These are phyloP conservation scores for Curvularia spicifera DNA, from an alignment of 2,329 filamentous ascomycete species.

Conservation along the genomic window DNA sequence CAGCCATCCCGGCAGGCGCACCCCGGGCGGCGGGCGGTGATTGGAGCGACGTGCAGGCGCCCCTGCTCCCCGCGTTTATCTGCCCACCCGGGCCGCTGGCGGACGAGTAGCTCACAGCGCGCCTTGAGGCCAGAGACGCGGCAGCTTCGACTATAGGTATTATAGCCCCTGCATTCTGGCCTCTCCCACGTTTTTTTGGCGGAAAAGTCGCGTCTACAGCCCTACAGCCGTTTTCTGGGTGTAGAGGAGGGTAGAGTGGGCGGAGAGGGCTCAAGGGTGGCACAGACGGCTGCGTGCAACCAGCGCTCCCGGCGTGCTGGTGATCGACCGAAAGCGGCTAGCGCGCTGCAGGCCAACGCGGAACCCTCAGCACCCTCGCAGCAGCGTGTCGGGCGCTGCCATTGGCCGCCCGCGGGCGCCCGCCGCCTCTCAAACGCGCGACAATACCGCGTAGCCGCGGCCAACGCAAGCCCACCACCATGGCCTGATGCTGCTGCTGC, in stretches of 20 bases:
- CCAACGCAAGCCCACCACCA: background rate
- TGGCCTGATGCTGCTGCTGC: background rate
- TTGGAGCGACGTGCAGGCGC: conserved; percentile 23
- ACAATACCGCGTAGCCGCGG: conserved; percentile 24
- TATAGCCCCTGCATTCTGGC: conserved; percentile 35
- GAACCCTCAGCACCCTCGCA: conserved; percentile 33
- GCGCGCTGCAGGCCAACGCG: conserved; percentile 29
- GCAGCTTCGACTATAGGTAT: conserved; percentile 35
- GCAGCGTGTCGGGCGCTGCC: background rate
- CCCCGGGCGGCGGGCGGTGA: conserved; percentile 18
- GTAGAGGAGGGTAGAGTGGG: conserved; percentile 33
- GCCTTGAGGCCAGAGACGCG: conserved; percentile 32
- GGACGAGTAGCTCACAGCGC: conserved; percentile 29
- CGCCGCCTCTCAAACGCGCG: conserved; percentile 29
- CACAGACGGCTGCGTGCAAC: conserved; percentile 18
- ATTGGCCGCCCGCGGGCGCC: conserved; percentile 3
- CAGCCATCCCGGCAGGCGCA: conserved; percentile 11
- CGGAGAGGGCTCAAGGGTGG: conserved; percentile 26
- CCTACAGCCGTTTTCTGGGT: conserved; percentile 32
- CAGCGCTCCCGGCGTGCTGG: conserved; percentile 32
- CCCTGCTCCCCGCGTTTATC: conserved; percentile 33
- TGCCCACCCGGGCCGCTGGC: conserved; percentile 24
- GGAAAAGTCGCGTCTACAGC: conserved; percentile 42
- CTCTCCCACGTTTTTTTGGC: conserved; percentile 40
- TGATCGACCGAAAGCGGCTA: conserved; percentile 34